A percentile compares a stretch with the other conserved stretches of the same genome.
These are phyloP conservation scores for Barnettozyma hawaiiensis DNA, from an alignment of 1,139 yeast species.

Conservation along the genomic window DNA sequence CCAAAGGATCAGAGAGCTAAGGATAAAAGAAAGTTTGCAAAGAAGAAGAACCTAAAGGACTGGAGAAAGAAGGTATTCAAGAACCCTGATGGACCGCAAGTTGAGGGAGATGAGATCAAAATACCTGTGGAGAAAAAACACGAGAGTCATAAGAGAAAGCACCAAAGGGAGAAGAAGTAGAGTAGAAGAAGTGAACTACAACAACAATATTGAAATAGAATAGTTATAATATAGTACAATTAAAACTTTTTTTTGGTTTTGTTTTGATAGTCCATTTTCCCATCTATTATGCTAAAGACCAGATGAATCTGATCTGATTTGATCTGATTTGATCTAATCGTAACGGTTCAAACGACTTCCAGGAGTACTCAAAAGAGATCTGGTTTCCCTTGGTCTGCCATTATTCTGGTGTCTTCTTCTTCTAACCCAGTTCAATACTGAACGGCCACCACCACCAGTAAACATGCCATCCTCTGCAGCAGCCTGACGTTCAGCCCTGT, in stretches of 20 bases:
- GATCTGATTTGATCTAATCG: slow-evolving; percentile 17
- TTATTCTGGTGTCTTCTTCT: slow-evolving; percentile 12
- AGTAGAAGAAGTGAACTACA: too few species aligned
- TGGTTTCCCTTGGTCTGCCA: slow-evolving; percentile 21
- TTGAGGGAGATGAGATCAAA: slow-evolving; percentile 37
- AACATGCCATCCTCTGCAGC: slow-evolving; percentile 28
- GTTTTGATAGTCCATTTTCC: too few species aligned
- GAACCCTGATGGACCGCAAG: slow-evolving; percentile 52
- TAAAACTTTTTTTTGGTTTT: neutral
- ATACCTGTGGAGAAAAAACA: slow-evolving; percentile 26
- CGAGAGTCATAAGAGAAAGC: slow-evolving; percentile 1
- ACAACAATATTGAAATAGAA: too few species aligned
- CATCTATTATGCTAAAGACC: too few species aligned
- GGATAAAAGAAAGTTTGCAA: slow-evolving; percentile 80
- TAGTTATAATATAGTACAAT: too few species aligned
- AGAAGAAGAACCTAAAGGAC: slow-evolving; percentile 74
- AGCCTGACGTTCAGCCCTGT: slow-evolving; percentile 30
- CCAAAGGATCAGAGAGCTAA: slow-evolving; percentile 64
- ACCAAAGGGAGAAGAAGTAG: slow-evolving; percentile 1
- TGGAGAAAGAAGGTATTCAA: slow-evolving; percentile 87
- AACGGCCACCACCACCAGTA: slow-evolving; percentile 31
- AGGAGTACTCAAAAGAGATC: slow-evolving; percentile 22
- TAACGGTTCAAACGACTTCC: slow-evolving; percentile 23
- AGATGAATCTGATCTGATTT: too few species aligned
- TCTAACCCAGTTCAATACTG: slow-evolving; percentile 28